Evolutionary conservation across 139 green algal genomes (phyloP).

Genomic region (Chlamydomonas incerta): DNA sequence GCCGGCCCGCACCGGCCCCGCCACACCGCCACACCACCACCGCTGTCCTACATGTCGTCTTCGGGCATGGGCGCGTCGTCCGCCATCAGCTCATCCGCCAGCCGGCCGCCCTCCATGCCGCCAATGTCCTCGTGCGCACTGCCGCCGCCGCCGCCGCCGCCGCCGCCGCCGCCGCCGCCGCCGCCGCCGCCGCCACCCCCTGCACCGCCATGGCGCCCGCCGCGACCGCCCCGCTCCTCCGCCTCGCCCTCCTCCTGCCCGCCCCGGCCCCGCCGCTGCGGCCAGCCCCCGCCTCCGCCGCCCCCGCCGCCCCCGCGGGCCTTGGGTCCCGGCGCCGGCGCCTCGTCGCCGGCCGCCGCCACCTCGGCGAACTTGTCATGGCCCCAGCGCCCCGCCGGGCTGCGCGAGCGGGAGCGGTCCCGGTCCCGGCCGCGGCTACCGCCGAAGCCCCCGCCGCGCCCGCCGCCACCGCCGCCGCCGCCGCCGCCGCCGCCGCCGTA

Average conservation of each 20-base stretch:
- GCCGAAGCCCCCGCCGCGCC: background rate
- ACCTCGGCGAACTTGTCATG: constrained; percentile 21
- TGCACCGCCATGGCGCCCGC: too few species aligned
- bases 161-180: background rate
- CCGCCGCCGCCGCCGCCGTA: background rate
- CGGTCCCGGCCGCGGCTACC: background rate
- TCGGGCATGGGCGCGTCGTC: constrained; percentile 5
- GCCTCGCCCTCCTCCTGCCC: background rate
- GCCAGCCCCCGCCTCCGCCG: background rate
- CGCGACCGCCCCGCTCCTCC: background rate
- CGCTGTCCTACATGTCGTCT: too few species aligned
- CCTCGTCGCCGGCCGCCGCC: background rate
- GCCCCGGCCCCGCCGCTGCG: too few species aligned
- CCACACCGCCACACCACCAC: too few species aligned
- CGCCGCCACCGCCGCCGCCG: background rate
- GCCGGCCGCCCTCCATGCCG: background rate
- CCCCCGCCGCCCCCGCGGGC: background rate
- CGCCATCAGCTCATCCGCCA: constrained; percentile 27
- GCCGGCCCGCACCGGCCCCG: too few species aligned
- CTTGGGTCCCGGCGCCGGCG: background rate
- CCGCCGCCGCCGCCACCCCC: background rate
- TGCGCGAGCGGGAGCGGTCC: constrained; percentile 16
- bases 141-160: background rate
- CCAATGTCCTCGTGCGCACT: background rate
- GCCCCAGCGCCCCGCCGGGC: constrained; percentile 21